phyloP scores from a whole-genome alignment of 345 rosid genomes.

The Boechera divaricarpa region DNA sequence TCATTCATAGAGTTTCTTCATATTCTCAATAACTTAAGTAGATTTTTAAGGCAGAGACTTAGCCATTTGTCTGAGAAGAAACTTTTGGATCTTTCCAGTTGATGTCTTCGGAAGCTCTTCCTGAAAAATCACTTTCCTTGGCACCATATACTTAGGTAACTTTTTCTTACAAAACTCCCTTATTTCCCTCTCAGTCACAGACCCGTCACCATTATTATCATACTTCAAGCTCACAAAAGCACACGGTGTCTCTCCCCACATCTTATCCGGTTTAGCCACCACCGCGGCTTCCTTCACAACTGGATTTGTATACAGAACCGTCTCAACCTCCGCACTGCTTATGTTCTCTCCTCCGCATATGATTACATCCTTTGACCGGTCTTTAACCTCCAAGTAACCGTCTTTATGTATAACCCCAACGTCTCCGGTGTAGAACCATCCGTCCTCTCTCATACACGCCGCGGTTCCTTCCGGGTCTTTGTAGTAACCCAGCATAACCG shows the following conservation, averaged over 20 bases:
- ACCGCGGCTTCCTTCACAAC: conserved; percentile 69
- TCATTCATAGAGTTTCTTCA: neutral
- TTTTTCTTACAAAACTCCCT: conserved; percentile 56
- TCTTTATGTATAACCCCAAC: conserved; percentile 63
- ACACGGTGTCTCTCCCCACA: conserved; percentile 78
- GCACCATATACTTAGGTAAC: conserved; percentile 67
- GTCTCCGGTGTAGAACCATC: conserved; percentile 72
- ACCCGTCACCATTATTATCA: conserved; percentile 14
- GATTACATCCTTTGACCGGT: conserved; percentile 65
- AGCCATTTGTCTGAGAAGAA: conserved; percentile 56
- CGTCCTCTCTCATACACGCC: conserved; percentile 51
- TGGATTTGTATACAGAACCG: conserved; percentile 63
- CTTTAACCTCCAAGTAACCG: conserved; percentile 68
- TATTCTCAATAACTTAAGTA: conserved; percentile 8
- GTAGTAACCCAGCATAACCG: conserved; percentile 68
- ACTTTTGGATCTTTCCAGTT: conserved; percentile 69
- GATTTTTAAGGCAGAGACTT: conserved; percentile 36
- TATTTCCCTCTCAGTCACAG: conserved; percentile 53
- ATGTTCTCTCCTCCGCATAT: conserved; percentile 76
- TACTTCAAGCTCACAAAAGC: conserved; percentile 68
- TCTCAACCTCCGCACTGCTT: conserved; percentile 60
- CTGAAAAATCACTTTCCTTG: conserved; percentile 59
- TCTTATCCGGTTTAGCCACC: conserved; percentile 62
- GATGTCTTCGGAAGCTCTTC: conserved; percentile 69
- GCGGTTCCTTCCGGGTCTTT: conserved; percentile 59